Percentiles rank a stretch among this genome's conserved stretches.
Conservation (phyloP, 257 asterid species). For the Vinca minor region DNA sequence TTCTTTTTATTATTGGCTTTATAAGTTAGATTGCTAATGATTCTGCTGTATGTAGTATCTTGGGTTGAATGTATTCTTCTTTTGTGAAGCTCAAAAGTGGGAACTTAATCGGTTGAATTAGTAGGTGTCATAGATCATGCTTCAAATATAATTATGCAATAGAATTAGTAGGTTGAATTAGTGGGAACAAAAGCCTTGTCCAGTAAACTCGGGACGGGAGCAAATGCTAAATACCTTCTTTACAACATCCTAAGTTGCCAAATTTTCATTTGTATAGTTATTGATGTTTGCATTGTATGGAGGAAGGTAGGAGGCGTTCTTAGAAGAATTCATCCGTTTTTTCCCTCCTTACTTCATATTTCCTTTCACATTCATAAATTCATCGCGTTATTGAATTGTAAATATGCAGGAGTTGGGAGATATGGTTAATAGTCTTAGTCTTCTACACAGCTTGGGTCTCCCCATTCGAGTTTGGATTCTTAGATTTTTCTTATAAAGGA, state of each 20-base stretch:
- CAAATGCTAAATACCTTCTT: neutral
- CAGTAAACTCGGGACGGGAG: neutral
- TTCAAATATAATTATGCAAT: neutral
- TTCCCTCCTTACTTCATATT: neutral
- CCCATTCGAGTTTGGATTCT: slow-evolving; percentile 84
- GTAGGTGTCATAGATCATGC: neutral
- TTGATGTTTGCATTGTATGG: neutral
- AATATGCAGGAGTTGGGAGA: slow-evolving; percentile 58
- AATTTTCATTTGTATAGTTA: neutral
- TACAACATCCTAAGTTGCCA: neutral
- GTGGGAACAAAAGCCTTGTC: neutral
- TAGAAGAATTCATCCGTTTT: neutral
- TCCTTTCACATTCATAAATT: neutral
- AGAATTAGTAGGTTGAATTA: too few species aligned
- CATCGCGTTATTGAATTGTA: neutral
- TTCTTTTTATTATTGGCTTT: neutral
- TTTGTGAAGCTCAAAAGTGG: neutral
- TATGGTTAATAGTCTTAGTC: slow-evolving; percentile 47
- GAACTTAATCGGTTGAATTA: neutral
- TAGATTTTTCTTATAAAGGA: slow-evolving; percentile 30
- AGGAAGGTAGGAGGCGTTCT: neutral
- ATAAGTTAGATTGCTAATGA: neutral
- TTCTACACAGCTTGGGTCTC: slow-evolving; percentile 86
- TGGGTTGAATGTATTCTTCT: neutral
- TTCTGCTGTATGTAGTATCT: neutral